Percentiles rank a stretch among this genome's conserved stretches.
phyloP scores from a whole-genome alignment of 1,284 basidiomycete genomes.

The Ceratobasidium sp. region DNA sequence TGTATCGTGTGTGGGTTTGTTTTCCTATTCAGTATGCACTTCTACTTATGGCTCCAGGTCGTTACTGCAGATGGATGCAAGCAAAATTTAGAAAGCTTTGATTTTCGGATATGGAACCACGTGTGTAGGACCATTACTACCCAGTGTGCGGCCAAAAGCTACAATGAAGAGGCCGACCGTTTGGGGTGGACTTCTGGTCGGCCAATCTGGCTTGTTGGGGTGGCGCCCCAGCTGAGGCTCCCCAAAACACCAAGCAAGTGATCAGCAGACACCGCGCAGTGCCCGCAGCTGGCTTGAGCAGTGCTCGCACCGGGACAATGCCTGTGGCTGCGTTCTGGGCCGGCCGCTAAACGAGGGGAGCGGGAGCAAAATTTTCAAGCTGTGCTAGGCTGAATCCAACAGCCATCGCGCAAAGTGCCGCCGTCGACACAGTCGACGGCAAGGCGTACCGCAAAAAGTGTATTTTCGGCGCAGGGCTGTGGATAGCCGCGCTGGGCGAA shows the following conservation, averaged over 20 bases:
- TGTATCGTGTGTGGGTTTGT: slow-evolving; percentile 81
- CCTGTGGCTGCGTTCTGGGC: slow-evolving; percentile 21
- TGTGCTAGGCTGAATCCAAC: neutral
- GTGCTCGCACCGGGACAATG: slow-evolving; percentile 22
- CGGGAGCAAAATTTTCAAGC: slow-evolving; percentile 17
- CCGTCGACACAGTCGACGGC: neutral
- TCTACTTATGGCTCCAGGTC: neutral
- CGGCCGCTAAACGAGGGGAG: slow-evolving; percentile 15
- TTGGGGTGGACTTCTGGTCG: slow-evolving; percentile 24
- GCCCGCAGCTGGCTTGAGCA: slow-evolving; percentile 12
- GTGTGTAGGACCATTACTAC: slow-evolving; percentile 11
- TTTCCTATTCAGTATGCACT: neutral
- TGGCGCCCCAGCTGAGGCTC: neutral
- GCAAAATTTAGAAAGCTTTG: slow-evolving; percentile 76
- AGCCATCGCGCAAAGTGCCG: slow-evolving; percentile 3
- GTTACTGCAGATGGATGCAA: slow-evolving; percentile 81
- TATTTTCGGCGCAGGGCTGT: neutral
- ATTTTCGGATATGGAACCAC: neutral
- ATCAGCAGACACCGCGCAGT: slow-evolving; percentile 15
- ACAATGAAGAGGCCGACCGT: neutral
- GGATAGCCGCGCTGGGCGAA: slow-evolving; percentile 16
- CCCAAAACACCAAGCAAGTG: slow-evolving; percentile 6
- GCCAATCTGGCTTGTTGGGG: neutral
- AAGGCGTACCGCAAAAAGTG: neutral
- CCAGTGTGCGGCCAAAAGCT: neutral